A percentile compares a stretch with the other conserved stretches of the same genome.
Conservation (phyloP, 345 rosid species). For the Salix purpurea region DNA sequence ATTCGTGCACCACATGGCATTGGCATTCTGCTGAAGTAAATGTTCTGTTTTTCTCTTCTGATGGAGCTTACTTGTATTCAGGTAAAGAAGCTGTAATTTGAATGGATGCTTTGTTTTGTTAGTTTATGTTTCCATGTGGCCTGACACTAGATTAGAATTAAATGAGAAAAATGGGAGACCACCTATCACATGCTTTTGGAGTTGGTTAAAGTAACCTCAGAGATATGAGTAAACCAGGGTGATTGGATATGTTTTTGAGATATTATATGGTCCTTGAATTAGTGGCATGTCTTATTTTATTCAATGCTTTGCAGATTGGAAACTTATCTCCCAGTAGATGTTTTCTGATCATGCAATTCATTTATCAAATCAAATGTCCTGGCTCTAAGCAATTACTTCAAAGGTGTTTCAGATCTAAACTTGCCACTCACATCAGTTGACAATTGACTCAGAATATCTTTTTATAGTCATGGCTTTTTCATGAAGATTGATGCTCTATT, state of each 20-base stretch:
- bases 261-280: not conserved
- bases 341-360: not conserved
- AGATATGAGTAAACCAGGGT: not conserved
- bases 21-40: constrained; percentile 79
- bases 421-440: not conserved
- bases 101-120: not conserved
- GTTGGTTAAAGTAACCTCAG: not conserved
- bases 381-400: not conserved
- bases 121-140: not conserved
- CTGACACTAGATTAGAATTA: not conserved
- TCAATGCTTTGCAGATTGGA: not conserved
- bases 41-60: constrained; percentile 74
- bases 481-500: not conserved
- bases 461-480: not conserved
- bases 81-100: constrained; percentile 37
- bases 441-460: not conserved
- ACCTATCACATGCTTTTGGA: not conserved
- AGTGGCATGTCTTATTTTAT: not conserved
- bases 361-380: not conserved
- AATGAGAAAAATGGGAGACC: not conserved
- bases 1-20: constrained; percentile 88
- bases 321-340: not conserved
- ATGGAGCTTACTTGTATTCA: constrained; percentile 85
- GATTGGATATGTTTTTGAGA: not conserved
- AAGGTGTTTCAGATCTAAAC: not conserved